Base-by-base conservation (phyloP, 2,329 filamentous ascomycete species). In the Cryphonectria nitschkei region DNA sequence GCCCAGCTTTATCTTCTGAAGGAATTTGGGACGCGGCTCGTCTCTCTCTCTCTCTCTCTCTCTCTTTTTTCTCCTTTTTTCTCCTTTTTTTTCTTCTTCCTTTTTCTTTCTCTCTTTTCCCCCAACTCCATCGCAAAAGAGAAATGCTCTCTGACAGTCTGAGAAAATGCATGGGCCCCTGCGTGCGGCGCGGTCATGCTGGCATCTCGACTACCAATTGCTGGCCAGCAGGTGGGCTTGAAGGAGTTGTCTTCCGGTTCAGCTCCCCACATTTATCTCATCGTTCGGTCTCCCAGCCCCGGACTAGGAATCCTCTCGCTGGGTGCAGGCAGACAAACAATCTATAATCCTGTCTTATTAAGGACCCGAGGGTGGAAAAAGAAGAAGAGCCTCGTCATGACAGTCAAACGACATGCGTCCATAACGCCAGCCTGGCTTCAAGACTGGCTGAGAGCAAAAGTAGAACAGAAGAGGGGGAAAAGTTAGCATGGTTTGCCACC, bases 191-290 rank as follows among this genome's bases (percentile, higher is more conserved):
- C 46, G 52, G 52, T 56, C 43, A 14, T 61, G 32, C 9, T 61
- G 34, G 58, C 58, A 61, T 4, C 58, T 26, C 58, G 19, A 14
- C 58, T 61, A 22, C 58, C 58, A 61, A 61, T 39, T 61, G 58
- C 58, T 61, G 58, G 34, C 58, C 58, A 61, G 19, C 58, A 37
- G 22, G 58, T 61, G 58, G 58, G 58, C 19, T 37, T 9, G 58
- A 26, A 39, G 58, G 58, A 58, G 54, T 32, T 58, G 54, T 58
- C 54, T 13, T 19, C 7, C 5, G 54, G 19, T 39, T 61, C 58
- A 61, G 58, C 58, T 39, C 58, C 22, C 58, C 58, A 61, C 58
- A 37, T 39, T 61, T 61, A 37, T 61, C 58, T 37, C 19, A 39
- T 61, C 16, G 19, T 34, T 22, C 56, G 29, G 56, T 60, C 14